phyloP scores from a whole-genome alignment of 805 yeast genomes.

The Komagataella pastoris region DNA sequence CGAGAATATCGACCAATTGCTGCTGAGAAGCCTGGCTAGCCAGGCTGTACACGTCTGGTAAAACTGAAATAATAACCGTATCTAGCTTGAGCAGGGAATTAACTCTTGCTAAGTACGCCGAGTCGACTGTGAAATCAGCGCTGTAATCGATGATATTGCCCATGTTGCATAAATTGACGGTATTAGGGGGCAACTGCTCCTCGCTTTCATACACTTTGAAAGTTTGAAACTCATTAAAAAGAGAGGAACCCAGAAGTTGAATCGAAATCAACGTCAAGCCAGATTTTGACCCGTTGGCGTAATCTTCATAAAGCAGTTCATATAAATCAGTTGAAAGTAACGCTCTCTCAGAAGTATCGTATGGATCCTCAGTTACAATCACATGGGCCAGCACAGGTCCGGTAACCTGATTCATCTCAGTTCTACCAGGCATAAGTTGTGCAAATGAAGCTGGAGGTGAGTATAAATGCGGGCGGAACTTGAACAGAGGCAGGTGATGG shows the following conservation, averaged over 20 bases:
- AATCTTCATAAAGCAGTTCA: background rate
- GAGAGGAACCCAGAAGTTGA: background rate
- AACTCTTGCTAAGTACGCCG: slow-evolving; percentile 23
- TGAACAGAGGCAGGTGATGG: background rate
- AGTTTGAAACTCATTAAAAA: background rate
- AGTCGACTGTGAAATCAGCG: slow-evolving; percentile 27
- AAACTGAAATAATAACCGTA: slow-evolving; percentile 25
- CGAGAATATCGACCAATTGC: slow-evolving; percentile 19
- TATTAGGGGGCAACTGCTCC: background rate
- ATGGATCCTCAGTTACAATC: background rate
- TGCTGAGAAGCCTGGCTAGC: slow-evolving; percentile 22
- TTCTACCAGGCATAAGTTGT: background rate
- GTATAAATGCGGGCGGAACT: background rate
- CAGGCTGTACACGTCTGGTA: slow-evolving; percentile 30
- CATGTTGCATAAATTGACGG: background rate
- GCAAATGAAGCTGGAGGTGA: background rate
- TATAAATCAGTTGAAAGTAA: background rate
- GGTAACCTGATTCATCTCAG: background rate
- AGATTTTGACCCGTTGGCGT: background rate
- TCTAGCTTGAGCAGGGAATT: slow-evolving; percentile 18
- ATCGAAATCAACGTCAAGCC: background rate
- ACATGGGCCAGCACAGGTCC: background rate
- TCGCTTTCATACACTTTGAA: background rate
- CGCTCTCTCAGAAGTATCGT: background rate
- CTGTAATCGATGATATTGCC: background rate